Base-by-base conservation (phyloP, 2,329 filamentous ascomycete genomes). In the Xylariaceae sp. region DNA sequence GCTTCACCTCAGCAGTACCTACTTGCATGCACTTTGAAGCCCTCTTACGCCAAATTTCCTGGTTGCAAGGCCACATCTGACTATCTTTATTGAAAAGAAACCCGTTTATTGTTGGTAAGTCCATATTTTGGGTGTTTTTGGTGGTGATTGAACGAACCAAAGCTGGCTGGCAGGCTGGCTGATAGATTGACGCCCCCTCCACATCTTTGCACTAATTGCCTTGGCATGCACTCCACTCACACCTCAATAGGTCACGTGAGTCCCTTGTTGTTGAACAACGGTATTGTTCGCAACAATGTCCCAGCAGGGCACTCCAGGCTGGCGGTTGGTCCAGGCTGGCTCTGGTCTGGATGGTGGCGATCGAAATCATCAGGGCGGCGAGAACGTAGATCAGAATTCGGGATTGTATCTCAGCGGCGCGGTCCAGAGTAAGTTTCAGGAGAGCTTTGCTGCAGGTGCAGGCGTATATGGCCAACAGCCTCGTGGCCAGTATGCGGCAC, bases 251-350 rank as follows among this genome's bases (percentile, higher is more conserved):
- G 44, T 64, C 62, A 64, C 62, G 62, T 64, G 62, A 62, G 10
- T n/a, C 11, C 47, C 54, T 13, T 58, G 17, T 51, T 48, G 39
- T 51, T 53, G 47, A 55, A 50, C 52, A 18, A 48, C 39, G 51
- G n/a, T 17, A 15, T 58, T 30, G 47, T 45, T 9, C 3, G 42
- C 18, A 51, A 39, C 47, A 48, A 64, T 64, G 62, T 57, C 62
- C 60, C 62, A 64, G 44, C 62, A 64, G 37, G 55, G 57, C 35
- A 54, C 62, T 45, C 30, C 57, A 45, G 60, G 56, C 60, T 64
- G 60, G 60, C n/a, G 53, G 3, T 54, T 60, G 15, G 53, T 51
- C 18, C 49, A 57, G 50, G 57, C 44, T 17, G 60, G 53, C 55
- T 53, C 59, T 45, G 56, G 47, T 4, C 54, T 59, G 7, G 56